These are phyloP conservation scores for Termitomyces sp. DNA, from an alignment of 768 basidiomycete species.

Conservation along the genomic window DNA sequence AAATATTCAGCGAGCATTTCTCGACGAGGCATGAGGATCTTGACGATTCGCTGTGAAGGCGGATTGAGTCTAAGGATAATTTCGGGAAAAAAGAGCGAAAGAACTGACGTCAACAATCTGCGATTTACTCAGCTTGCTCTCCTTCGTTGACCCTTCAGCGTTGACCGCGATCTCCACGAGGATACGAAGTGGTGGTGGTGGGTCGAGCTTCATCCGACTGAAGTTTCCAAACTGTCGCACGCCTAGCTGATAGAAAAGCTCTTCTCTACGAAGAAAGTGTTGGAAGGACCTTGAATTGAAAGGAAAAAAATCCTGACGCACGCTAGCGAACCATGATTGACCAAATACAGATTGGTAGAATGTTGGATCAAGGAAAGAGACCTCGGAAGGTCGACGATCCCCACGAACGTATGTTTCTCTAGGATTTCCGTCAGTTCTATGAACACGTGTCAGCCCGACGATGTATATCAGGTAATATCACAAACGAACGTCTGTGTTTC, in stretches of 20 bases:
- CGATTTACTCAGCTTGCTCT: conserved; percentile 48
- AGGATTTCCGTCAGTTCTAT: conserved; percentile 83
- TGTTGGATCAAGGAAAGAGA: conserved; percentile 83
- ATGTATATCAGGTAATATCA: not conserved
- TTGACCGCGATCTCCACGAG: conserved; percentile 78
- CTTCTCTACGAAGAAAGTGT: conserved; percentile 52
- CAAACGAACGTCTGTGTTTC: conserved; percentile 62
- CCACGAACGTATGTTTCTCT: conserved; percentile 86
- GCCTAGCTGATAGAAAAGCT: conserved; percentile 92
- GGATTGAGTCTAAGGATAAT: not conserved
- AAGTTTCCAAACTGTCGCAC: conserved; percentile 88
- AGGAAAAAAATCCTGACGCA: conserved; percentile 33
- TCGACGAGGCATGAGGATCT: conserved; percentile 52
- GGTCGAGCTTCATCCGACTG: conserved; percentile 72
- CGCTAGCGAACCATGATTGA: conserved; percentile 83
- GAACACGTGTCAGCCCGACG: not conserved
- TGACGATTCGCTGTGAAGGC: conserved; percentile 49
- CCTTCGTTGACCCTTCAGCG: conserved; percentile 52
- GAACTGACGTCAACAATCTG: conserved; percentile 68
- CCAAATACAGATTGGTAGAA: conserved; percentile 81
- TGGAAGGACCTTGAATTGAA: not conserved
- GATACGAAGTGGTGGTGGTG: conserved; percentile 66
- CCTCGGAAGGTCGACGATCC: conserved; percentile 73
- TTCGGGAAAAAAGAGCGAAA: not conserved
- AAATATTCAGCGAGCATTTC: conserved; percentile 96